Evolutionary conservation across 495 filamentous ascomycete genomes (phyloP).

Genomic region (Lasiosphaeriaceae sp.): DNA sequence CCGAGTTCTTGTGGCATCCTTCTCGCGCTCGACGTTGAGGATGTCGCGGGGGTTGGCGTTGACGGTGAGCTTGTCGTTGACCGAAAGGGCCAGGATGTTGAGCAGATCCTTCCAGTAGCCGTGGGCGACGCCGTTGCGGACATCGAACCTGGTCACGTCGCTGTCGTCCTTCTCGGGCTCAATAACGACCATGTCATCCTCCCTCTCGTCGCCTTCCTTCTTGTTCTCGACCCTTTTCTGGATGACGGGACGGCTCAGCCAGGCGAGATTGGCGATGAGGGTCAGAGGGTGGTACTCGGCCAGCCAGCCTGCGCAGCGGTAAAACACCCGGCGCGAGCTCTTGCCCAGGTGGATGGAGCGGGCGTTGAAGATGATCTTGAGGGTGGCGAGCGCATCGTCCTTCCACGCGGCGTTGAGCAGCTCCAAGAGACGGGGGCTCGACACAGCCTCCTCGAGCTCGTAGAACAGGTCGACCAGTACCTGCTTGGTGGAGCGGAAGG

Average conservation of each 20-base stretch:
- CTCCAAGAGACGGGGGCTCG: slow-evolving; percentile 22
- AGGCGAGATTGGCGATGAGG: slow-evolving; percentile 39
- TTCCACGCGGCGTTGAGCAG: slow-evolving; percentile 40
- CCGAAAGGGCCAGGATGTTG: slow-evolving; percentile 43
- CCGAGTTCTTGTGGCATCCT: slow-evolving; percentile 1
- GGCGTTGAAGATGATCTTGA: slow-evolving; percentile 50
- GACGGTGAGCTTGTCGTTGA: slow-evolving; percentile 30
- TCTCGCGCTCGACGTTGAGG: slow-evolving; percentile 27
- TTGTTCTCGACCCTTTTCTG: slow-evolving; percentile 36
- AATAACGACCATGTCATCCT: slow-evolving; percentile 18
- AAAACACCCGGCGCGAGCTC: slow-evolving; percentile 32
- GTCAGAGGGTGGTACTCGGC: slow-evolving; percentile 40
- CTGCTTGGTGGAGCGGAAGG: slow-evolving; percentile 35
- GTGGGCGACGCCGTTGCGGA: slow-evolving; percentile 40
- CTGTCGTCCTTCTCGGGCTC: slow-evolving; percentile 23
- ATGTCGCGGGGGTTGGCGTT: slow-evolving; percentile 24
- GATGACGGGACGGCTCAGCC: slow-evolving; percentile 44
- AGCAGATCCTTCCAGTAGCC: slow-evolving; percentile 51
- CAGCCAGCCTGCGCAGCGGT: slow-evolving; percentile 46
- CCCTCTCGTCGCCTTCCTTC: slow-evolving; percentile 18
- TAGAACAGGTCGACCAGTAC: slow-evolving; percentile 40
- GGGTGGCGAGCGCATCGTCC: slow-evolving; percentile 34
- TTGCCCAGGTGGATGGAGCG: slow-evolving; percentile 50
- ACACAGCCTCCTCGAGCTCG: slow-evolving; percentile 35
- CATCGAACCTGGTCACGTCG: slow-evolving; percentile 26